These are phyloP conservation scores for Isoetes taiwanensis DNA, from an alignment of 75 land plant genomes.

Conservation along the genomic window DNA sequence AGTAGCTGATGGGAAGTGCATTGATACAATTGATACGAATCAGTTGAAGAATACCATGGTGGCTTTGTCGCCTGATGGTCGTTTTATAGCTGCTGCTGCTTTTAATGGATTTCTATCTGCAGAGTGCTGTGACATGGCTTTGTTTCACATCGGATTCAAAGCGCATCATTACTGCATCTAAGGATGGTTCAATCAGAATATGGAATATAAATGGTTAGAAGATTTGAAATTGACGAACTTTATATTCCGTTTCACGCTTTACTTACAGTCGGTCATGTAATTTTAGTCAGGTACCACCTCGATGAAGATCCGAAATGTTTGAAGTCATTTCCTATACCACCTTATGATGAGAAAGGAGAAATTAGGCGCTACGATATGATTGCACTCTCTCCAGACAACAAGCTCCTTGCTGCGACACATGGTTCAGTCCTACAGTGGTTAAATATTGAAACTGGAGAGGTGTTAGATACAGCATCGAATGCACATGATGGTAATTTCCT, in stretches of 20 bases:
- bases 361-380: slow-evolving; percentile 63
- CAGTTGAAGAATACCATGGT: slow-evolving; percentile 93
- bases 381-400: slow-evolving; percentile 75
- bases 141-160: slow-evolving; percentile 79
- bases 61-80: slow-evolving; percentile 83
- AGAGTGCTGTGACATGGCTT: slow-evolving; percentile 98
- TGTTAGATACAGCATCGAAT: slow-evolving; percentile 80
- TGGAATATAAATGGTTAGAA: slow-evolving; percentile 97
- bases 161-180: slow-evolving; percentile 82
- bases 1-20: slow-evolving; percentile 61
- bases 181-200: slow-evolving; percentile 85
- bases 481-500: slow-evolving; percentile 95
- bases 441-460: slow-evolving; percentile 55
- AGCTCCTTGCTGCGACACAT: slow-evolving; percentile 60
- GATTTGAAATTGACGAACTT: too few species aligned
- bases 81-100: slow-evolving; percentile 96
- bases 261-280: too few species aligned
- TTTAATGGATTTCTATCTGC: slow-evolving; percentile 62
- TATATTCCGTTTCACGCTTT: too few species aligned
- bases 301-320: slow-evolving; percentile 97
- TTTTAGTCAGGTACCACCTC: slow-evolving; percentile 93
- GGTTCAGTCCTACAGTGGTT: slow-evolving; percentile 85
- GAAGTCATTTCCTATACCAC: slow-evolving; percentile 75
- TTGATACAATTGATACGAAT: slow-evolving; percentile 79
- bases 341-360: slow-evolving; percentile 47